Evolutionary conservation across 805 yeast genomes (phyloP).

Genomic region (Metschnikowia baotianmanensis): DNA sequence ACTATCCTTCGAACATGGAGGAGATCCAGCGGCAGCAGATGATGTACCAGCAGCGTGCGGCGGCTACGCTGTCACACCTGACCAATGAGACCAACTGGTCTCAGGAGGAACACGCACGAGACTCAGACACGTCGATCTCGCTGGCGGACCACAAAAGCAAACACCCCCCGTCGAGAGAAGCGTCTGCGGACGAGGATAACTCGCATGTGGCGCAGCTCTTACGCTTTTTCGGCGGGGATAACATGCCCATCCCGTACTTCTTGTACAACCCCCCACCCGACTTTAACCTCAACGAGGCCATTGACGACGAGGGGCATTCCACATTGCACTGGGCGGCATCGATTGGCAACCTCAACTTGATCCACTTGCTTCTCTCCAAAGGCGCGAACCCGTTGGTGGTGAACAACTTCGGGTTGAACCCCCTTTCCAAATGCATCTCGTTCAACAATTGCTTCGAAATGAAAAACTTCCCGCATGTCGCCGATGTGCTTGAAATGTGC

Average conservation of each 20-base stretch:
- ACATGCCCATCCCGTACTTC: constrained; percentile 57
- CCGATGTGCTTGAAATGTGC: constrained; percentile 73
- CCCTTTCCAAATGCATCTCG: constrained; percentile 77
- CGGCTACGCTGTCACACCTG: constrained; percentile 30
- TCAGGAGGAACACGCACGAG: constrained; percentile 37
- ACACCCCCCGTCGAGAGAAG: too few species aligned
- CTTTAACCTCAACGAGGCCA: constrained; percentile 69
- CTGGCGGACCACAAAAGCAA: constrained; percentile 17
- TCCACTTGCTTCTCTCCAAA: constrained; percentile 68
- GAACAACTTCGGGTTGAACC: constrained; percentile 73
- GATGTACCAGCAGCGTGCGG: constrained; percentile 13
- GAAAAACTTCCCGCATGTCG: constrained; percentile 73
- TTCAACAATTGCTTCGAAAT: constrained; percentile 86
- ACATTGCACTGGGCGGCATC: constrained; percentile 98
- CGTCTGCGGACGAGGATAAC: constrained; percentile 47
- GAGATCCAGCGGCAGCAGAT: constrained; percentile 15
- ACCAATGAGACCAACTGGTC: constrained; percentile 47
- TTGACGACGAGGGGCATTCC: constrained; percentile 93
- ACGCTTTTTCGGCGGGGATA: constrained; percentile 43
- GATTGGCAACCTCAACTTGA: constrained; percentile 79
- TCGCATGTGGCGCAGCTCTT: constrained; percentile 39
- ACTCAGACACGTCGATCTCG: constrained; percentile 39
- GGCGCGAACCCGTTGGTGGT: constrained; percentile 66
- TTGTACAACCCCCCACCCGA: constrained; percentile 61
- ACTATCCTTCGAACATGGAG: constrained; percentile 9